Evolutionary conservation across 2,329 filamentous ascomycete genomes (phyloP).

Genomic region (Calonectria pseudoreteaudii): DNA sequence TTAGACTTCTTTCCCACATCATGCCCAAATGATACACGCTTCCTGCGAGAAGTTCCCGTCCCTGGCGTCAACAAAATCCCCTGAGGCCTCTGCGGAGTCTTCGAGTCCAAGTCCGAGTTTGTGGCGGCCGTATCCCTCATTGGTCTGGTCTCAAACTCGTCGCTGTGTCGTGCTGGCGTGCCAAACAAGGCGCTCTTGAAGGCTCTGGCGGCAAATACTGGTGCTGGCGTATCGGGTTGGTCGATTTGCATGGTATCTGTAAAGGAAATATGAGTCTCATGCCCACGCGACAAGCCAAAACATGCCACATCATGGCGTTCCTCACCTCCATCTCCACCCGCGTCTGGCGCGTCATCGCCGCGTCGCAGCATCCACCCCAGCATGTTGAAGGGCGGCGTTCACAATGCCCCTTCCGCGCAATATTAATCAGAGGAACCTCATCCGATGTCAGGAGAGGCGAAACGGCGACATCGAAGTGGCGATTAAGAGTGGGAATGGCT

Average conservation of each 20-base stretch:
- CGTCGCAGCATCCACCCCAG: constrained; percentile 70
- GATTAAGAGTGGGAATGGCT: constrained; percentile 16
- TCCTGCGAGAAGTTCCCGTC: constrained; percentile 69
- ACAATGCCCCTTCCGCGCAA: constrained; percentile 9
- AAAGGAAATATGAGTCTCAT: background rate
- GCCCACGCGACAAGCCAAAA: background rate
- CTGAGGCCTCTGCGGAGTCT: constrained; percentile 62
- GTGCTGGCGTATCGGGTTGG: constrained; percentile 73
- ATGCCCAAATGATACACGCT: constrained; percentile 74
- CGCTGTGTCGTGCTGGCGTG: constrained; percentile 59
- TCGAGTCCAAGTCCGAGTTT: constrained; percentile 44
- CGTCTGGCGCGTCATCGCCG: constrained; percentile 53
- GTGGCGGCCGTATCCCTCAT: constrained; percentile 38
- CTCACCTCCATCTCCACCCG: constrained; percentile 46
- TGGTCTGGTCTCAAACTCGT: constrained; percentile 45
- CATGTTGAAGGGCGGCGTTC: constrained; percentile 53
- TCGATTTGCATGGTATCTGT: constrained; percentile 63
- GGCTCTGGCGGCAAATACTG: constrained; percentile 74
- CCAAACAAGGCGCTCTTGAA: constrained; percentile 74
- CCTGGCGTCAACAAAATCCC: constrained; percentile 75
- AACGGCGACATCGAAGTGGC: constrained; percentile 26
- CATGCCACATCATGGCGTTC: constrained; percentile 5
- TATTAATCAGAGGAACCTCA: constrained; percentile 23
- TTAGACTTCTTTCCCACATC: constrained; percentile 61
- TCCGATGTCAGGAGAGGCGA: constrained; percentile 26